Conservation (phyloP, 2,329 filamentous ascomycete species). For the Mycosphaerella sp. region DNA sequence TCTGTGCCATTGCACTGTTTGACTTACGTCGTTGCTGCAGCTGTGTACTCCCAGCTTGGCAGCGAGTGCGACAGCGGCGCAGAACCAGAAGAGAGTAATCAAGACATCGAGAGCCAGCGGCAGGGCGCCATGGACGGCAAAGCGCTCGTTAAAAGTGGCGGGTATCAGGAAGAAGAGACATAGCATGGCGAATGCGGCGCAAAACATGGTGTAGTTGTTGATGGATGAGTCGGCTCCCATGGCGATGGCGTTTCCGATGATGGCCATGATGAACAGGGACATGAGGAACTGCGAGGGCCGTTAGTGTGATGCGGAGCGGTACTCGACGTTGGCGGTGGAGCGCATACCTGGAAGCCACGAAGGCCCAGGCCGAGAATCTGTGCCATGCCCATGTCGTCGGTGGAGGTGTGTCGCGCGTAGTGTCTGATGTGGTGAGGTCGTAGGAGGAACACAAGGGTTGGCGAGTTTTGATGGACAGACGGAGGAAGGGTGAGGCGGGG, state of each 20-base stretch:
- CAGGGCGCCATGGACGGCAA: conserved; percentile 47
- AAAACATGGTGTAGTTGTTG: conserved; percentile 59
- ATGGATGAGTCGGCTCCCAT: conserved; percentile 43
- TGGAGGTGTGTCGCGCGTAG: not conserved
- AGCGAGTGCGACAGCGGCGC: conserved; percentile 62
- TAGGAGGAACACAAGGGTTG: no score
- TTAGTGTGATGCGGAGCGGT: not conserved
- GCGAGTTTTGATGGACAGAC: no score
- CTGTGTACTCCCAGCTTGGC: conserved; percentile 62
- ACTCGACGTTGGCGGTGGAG: not conserved
- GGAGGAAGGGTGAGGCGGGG: no score
- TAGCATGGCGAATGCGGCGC: conserved; percentile 59
- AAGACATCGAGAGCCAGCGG: conserved; percentile 52
- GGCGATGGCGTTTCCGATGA: conserved; percentile 60
- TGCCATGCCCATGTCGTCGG: conserved; percentile 13
- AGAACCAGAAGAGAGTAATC: conserved; percentile 62
- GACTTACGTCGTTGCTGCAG: conserved; percentile 55
- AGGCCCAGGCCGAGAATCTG: conserved; percentile 26
- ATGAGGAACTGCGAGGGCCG: conserved; percentile 47
- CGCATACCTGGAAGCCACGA: conserved; percentile 18
- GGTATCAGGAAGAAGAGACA: conserved; percentile 57
- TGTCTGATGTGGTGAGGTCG: no score
- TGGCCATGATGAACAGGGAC: conserved; percentile 53
- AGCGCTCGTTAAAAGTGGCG: conserved; percentile 48
- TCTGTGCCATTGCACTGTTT: not conserved